These are phyloP conservation scores for Lichtheimia ramosa DNA, from an alignment of 371 early-diverging fungal species.

Conservation along the genomic window DNA sequence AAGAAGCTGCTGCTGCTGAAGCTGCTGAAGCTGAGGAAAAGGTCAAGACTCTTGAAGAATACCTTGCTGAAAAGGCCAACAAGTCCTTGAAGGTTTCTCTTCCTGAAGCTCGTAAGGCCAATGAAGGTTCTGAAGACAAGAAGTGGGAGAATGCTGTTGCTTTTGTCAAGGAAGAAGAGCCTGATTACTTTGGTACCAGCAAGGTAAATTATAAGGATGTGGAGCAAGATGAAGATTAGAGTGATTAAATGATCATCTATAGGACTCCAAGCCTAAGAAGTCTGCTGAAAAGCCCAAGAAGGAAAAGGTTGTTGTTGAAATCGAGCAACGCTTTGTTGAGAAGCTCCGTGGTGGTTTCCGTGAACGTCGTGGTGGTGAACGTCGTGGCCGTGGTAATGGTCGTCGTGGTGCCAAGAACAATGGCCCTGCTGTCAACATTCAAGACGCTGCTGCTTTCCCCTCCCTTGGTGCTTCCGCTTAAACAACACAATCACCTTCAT, in stretches of 20 bases:
- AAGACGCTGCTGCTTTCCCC: slow-evolving; percentile 78
- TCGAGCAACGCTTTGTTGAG: slow-evolving; percentile 52
- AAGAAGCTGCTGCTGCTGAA: slow-evolving; percentile 35
- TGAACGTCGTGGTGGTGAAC: slow-evolving; percentile 37
- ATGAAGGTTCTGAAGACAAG: slow-evolving; percentile 76
- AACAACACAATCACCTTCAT: slow-evolving; percentile 7
- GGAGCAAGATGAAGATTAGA: neutral
- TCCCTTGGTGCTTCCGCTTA: slow-evolving; percentile 60
- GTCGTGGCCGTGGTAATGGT: slow-evolving; percentile 37
- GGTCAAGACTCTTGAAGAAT: slow-evolving; percentile 80
- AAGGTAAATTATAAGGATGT: slow-evolving; percentile 52
- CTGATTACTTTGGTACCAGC: slow-evolving; percentile 55
- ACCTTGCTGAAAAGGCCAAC: slow-evolving; percentile 69
- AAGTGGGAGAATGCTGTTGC: slow-evolving; percentile 79
- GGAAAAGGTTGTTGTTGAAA: slow-evolving; percentile 60
- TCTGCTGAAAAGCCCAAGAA: slow-evolving; percentile 37
- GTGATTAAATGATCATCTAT: neutral
- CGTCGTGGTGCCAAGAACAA: slow-evolving; percentile 44
- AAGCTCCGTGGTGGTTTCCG: slow-evolving; percentile 46
- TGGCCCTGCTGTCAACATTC: slow-evolving; percentile 63
- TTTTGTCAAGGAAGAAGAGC: slow-evolving; percentile 68
- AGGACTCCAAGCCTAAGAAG: slow-evolving; percentile 53
- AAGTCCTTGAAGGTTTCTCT: slow-evolving; percentile 66
- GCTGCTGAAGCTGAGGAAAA: slow-evolving; percentile 66
- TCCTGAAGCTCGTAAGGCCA: slow-evolving; percentile 73